Evolutionary conservation across 208 protist species (phyloP).

Genomic region (Acanthamoeba divionensis): DNA sequence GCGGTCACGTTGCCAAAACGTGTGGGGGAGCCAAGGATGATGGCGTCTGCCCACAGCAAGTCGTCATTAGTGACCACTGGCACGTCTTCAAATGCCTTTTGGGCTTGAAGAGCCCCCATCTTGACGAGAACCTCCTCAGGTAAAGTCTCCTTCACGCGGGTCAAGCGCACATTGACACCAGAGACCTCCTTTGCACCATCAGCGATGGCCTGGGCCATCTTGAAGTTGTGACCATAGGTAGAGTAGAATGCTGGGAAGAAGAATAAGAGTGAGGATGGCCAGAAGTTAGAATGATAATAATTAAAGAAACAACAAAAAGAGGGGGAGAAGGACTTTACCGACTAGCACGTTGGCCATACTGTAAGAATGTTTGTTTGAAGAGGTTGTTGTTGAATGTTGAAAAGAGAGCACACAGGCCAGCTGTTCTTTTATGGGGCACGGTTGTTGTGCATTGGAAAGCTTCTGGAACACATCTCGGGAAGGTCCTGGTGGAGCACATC

Average conservation of each 20-base stretch:
- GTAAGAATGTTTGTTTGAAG: too few species aligned
- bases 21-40: slow-evolving; percentile 54
- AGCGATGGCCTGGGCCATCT: slow-evolving; percentile 61
- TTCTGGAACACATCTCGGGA: too few species aligned
- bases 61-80: slow-evolving; percentile 15
- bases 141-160: slow-evolving; percentile 56
- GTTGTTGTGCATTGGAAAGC: too few species aligned
- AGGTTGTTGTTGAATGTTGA: too few species aligned
- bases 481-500: too few species aligned
- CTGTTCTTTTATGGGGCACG: too few species aligned
- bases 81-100: slow-evolving; percentile 55
- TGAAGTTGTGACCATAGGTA: slow-evolving; percentile 61
- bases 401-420: too few species aligned
- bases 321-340: too few species aligned
- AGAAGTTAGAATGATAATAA: too few species aligned
- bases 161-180: slow-evolving; percentile 47
- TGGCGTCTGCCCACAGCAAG: slow-evolving; percentile 40
- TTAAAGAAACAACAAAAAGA: too few species aligned
- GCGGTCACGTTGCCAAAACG: slow-evolving; percentile 29
- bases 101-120: slow-evolving; percentile 58
- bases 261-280: too few species aligned
- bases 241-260: slow-evolving; percentile 67
- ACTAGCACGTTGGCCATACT: too few species aligned
- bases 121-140: slow-evolving; percentile 55
- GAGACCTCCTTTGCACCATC: slow-evolving; percentile 50